A percentile compares a stretch with the other conserved stretches of the same genome.
These are phyloP conservation scores for Corynespora cassiicola DNA, from an alignment of 2,329 filamentous ascomycete species.

Conservation along the genomic window DNA sequence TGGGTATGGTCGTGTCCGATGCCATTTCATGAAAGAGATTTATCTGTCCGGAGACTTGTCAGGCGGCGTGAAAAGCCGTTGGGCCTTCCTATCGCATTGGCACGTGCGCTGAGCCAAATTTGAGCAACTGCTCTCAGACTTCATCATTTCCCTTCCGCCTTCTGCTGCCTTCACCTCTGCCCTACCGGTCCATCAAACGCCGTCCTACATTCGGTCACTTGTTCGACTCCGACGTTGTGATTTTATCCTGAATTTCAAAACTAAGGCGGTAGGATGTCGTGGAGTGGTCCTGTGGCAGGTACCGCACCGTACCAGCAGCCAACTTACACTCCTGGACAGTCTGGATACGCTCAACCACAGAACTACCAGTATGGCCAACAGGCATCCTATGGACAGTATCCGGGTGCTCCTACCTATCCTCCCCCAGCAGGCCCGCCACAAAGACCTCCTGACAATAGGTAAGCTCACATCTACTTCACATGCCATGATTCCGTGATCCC, in stretches of 20 bases:
- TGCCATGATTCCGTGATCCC: neutral
- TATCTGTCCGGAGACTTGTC: too few relatives aligned
- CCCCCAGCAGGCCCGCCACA: slow-evolving; percentile 27
- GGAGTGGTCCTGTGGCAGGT: slow-evolving; percentile 41
- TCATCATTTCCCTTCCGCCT: slow-evolving; percentile 8
- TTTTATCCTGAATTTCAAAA: neutral
- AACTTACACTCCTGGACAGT: slow-evolving; percentile 33
- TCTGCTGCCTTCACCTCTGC: slow-evolving; percentile 3
- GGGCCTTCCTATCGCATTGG: slow-evolving; percentile 21
- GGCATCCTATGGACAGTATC: slow-evolving; percentile 38
- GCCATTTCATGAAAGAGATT: too few relatives aligned
- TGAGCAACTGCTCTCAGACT: slow-evolving; percentile 24
- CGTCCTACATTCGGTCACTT: slow-evolving; percentile 6
- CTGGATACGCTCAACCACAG: slow-evolving; percentile 33
- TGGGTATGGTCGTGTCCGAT: too few relatives aligned
- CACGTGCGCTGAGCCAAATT: slow-evolving; percentile 37
- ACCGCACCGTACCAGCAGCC: slow-evolving; percentile 41
- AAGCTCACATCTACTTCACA: slow-evolving; percentile 21
- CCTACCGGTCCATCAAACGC: slow-evolving; percentile 3
- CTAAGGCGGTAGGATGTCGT: slow-evolving; percentile 39
- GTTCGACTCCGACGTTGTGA: slow-evolving; percentile 1
- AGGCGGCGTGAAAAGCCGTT: slow-evolving; percentile 16
- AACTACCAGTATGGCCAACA: slow-evolving; percentile 41
- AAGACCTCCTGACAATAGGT: slow-evolving; percentile 38
- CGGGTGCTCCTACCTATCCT: slow-evolving; percentile 27